Percentiles rank a stretch among this genome's conserved stretches.
Evolutionary conservation across 169 alveolate genomes (phyloP).

Genomic region (Eimeria zaria): DNA sequence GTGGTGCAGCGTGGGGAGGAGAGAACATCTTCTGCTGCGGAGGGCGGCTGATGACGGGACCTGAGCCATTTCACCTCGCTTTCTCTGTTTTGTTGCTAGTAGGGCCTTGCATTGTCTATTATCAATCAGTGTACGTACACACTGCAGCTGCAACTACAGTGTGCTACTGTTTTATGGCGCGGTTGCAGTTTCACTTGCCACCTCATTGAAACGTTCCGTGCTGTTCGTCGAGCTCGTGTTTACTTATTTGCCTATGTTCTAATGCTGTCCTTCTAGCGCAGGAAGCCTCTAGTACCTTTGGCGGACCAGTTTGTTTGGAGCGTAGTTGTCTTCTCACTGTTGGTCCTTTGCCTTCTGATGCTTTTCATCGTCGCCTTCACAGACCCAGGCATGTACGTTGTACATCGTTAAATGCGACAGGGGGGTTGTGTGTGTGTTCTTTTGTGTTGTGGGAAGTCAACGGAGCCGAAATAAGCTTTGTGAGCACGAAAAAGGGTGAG

Average conservation of each 20-base stretch:
- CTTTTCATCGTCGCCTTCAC: constrained; percentile 75
- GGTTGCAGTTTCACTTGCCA: neutral
- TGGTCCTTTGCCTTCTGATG: constrained; percentile 21
- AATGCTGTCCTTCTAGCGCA: constrained; percentile 13
- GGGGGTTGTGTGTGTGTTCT: neutral
- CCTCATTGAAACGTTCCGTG: neutral
- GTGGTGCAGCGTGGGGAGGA: constrained; percentile 33
- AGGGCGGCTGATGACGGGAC: constrained; percentile 71
- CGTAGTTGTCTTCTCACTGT: constrained; percentile 34
- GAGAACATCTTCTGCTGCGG: constrained; percentile 56
- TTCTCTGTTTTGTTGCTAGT: constrained; percentile 41
- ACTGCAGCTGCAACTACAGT: neutral
- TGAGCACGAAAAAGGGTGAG: neutral
- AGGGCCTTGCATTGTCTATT: constrained; percentile 67
- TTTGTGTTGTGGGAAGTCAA: neutral
- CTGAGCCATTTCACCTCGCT: constrained; percentile 76
- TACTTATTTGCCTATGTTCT: neutral
- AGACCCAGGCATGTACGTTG: constrained; percentile 81
- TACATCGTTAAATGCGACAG: neutral
- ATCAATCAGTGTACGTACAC: constrained; percentile 52
- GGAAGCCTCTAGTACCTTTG: constrained; percentile 31
- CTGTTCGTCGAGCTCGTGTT: neutral
- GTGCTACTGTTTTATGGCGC: neutral
- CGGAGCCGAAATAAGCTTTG: neutral
- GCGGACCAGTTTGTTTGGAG: constrained; percentile 48